Evolutionary conservation across 495 filamentous ascomycete genomes (phyloP).

Genomic region (Penicillium paradoxum): DNA sequence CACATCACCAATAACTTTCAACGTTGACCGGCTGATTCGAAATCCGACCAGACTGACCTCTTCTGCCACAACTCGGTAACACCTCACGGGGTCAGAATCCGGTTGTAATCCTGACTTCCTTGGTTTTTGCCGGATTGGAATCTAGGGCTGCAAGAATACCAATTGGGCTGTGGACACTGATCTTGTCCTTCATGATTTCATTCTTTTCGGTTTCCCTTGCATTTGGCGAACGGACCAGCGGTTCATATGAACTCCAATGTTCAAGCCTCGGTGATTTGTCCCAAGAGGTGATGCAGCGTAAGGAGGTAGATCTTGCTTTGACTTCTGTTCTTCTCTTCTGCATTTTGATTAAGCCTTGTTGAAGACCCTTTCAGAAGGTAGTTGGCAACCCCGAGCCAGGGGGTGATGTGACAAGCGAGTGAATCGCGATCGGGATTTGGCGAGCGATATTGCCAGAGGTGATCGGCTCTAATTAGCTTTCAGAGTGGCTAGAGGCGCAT

Average conservation of each 20-base stretch:
- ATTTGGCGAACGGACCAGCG: slow-evolving; percentile 21
- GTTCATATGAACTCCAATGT: slow-evolving; percentile 12
- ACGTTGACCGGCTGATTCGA: neutral
- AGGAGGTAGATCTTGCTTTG: neutral
- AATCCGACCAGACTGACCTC: neutral
- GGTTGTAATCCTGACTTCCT: neutral
- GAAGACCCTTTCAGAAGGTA: neutral
- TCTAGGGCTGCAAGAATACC: slow-evolving; percentile 1
- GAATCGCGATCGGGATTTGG: neutral
- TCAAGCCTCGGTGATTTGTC: neutral
- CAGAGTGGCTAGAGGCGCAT: no score
- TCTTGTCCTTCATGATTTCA: neutral
- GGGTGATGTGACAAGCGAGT: neutral
- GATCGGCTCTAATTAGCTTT: no score
- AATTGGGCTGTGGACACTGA: neutral
- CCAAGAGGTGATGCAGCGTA: slow-evolving; percentile 15
- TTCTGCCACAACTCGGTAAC: neutral
- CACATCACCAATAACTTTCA: neutral
- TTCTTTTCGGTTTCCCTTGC: slow-evolving; percentile 12
- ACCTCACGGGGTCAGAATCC: neutral
- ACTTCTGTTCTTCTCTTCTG: neutral
- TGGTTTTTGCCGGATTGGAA: neutral
- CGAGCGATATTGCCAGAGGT: no score
- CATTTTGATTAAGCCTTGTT: neutral
- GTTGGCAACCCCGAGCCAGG: neutral